Evolutionary conservation across 345 rosid genomes (phyloP).

Genomic region (Eucalyptus tenuipes): DNA sequence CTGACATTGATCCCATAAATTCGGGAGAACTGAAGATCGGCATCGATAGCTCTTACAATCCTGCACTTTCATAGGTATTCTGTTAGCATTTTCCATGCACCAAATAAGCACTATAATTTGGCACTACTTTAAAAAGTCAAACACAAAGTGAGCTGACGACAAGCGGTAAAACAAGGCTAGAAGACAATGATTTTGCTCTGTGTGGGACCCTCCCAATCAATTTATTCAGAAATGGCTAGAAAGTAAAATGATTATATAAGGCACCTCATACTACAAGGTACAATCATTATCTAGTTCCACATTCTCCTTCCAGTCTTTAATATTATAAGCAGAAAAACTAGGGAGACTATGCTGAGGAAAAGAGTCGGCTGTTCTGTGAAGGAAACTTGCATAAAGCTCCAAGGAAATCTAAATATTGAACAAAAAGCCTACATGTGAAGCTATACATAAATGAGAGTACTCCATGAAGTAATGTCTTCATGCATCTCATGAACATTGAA

Average conservation of each 20-base stretch:
- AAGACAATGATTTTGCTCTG: neutral
- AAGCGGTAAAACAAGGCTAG: neutral
- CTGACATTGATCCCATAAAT: constrained; percentile 14
- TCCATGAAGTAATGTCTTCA: neutral
- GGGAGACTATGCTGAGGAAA: neutral
- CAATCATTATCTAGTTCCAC: neutral
- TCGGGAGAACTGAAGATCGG: constrained; percentile 27
- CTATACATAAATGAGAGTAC: neutral
- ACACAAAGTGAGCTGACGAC: neutral
- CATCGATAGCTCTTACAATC: constrained; percentile 38
- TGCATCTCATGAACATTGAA: neutral
- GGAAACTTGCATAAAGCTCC: neutral
- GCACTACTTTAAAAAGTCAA: neutral
- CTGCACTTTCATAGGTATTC: constrained; percentile 10
- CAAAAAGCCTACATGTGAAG: neutral
- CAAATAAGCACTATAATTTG: neutral
- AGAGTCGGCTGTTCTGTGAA: neutral
- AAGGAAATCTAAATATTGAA: neutral
- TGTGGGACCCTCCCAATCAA: neutral
- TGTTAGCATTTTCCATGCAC: neutral
- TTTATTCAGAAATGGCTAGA: neutral
- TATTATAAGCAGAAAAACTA: neutral
- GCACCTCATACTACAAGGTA: neutral
- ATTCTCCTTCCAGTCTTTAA: neutral
- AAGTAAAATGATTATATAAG: neutral